Percentiles rank a stretch among this genome's conserved stretches.
Conservation (phyloP, 2,329 filamentous ascomycete species). For the Trichophyton benhamiae region DNA sequence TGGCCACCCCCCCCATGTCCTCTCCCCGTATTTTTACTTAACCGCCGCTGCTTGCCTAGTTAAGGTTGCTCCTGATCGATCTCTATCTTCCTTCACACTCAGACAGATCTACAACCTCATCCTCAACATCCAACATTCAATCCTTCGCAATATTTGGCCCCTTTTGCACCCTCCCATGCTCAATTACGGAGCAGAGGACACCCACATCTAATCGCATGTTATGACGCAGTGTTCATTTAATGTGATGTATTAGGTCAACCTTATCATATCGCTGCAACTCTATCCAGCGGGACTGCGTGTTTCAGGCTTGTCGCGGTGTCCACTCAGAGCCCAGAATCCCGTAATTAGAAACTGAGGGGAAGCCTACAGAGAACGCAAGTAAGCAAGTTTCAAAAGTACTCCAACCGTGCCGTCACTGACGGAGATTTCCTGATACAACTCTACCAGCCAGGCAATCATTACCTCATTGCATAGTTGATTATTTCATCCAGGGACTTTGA, state of each 20-base stretch:
- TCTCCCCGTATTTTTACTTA: background rate
- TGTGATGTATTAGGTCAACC: background rate
- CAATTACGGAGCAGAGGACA: background rate
- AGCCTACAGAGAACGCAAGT: background rate
- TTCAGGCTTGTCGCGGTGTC: background rate
- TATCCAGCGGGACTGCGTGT: background rate
- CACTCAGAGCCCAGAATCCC: background rate
- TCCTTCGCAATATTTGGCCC: background rate
- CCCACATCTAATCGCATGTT: background rate
- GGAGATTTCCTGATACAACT: background rate
- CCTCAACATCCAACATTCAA: background rate
- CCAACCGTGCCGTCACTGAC: background rate
- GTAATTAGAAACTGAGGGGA: background rate
- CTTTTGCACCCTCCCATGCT: background rate
- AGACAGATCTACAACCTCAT: too few species aligned
- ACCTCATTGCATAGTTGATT: background rate
- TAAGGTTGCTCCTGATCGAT: too few species aligned
- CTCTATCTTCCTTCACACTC: too few species aligned
- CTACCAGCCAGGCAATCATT: background rate
- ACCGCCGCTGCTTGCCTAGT: background rate
- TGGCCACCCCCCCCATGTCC: background rate
- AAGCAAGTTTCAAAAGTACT: background rate
- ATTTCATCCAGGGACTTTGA: background rate
- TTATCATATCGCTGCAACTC: background rate
- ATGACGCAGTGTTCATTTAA: background rate